Evolutionary conservation across 2,329 filamentous ascomycete genomes (phyloP).

Genomic region (Colletotrichum gloeosporioides): DNA sequence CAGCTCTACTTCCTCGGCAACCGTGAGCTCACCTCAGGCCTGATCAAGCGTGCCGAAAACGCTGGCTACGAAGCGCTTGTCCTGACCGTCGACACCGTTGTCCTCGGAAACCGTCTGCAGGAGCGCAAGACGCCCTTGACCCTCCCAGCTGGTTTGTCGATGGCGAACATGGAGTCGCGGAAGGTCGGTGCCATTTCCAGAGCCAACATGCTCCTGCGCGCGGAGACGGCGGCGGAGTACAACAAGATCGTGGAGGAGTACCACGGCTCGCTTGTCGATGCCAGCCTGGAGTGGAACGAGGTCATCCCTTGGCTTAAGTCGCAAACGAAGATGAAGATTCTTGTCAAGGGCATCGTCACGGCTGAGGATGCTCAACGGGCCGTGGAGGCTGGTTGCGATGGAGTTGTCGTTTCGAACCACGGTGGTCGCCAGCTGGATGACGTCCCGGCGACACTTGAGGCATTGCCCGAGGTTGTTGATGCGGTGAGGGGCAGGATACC

Average conservation of each 20-base stretch:
- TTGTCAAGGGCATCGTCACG: conserved; percentile 26
- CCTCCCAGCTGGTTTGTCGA: conserved; percentile 24
- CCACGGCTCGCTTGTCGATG: conserved; percentile 16
- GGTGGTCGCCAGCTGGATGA: conserved; percentile 23
- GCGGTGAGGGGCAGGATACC: conserved; percentile 25
- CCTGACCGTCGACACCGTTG: conserved; percentile 32
- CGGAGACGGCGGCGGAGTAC: conserved; percentile 18
- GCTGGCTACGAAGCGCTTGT: conserved; percentile 33
- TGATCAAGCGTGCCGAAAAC: conserved; percentile 29
- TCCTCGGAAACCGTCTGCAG: conserved; percentile 33
- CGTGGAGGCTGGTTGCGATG: conserved; percentile 22
- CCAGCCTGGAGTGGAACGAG: conserved; percentile 26
- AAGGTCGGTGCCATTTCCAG: conserved; percentile 5
- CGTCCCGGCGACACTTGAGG: conserved; percentile 23
- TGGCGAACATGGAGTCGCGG: conserved; percentile 24
- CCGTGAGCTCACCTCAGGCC: conserved; percentile 21
- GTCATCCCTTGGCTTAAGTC: conserved; percentile 26
- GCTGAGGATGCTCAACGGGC: conserved; percentile 25
- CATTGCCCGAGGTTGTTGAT: conserved; percentile 14
- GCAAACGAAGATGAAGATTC: conserved; percentile 29
- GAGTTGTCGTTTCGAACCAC: conserved; percentile 27
- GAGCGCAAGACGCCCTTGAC: conserved; percentile 30
- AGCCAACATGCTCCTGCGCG: conserved; percentile 23
- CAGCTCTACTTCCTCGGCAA: conserved; percentile 28
- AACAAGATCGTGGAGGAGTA: conserved; percentile 1